Evolutionary conservation across 495 filamentous ascomycete species (phyloP).

Genomic region (Acidomyces sp.): DNA sequence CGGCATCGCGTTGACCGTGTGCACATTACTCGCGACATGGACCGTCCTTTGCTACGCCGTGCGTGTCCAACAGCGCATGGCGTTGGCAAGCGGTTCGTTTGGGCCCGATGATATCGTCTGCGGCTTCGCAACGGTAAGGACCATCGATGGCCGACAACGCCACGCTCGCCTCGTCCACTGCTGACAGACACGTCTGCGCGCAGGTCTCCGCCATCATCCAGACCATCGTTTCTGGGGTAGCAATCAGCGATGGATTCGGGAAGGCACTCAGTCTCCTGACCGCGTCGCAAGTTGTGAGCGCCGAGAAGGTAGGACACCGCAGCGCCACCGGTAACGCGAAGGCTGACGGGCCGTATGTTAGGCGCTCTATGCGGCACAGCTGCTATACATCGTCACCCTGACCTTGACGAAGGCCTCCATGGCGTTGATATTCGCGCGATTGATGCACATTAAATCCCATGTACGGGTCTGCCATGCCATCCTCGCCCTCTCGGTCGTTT

Average conservation of each 20-base stretch:
- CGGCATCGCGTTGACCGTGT: slow-evolving; percentile 1
- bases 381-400: not conserved
- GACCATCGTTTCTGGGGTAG: not conserved
- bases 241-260: not conserved
- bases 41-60: not conserved
- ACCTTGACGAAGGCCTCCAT: not conserved
- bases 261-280: not conserved
- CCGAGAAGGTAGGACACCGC: not conserved
- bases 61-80: not conserved
- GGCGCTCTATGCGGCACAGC: not conserved
- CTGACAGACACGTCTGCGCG: not conserved
- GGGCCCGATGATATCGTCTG: not conserved
- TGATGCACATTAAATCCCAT: not conserved
- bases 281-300: not conserved
- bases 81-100: not conserved
- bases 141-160: not conserved
- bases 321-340: not conserved
- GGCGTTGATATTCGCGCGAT: not conserved
- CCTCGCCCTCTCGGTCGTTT: not conserved
- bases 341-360: not conserved
- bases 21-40: slow-evolving; percentile 1
- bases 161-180: too few species aligned
- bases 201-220: not conserved
- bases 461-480: not conserved
- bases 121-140: not conserved